Evolutionary conservation across 106 monocot species (phyloP).

Genomic region (Dendrobium catenatum): DNA sequence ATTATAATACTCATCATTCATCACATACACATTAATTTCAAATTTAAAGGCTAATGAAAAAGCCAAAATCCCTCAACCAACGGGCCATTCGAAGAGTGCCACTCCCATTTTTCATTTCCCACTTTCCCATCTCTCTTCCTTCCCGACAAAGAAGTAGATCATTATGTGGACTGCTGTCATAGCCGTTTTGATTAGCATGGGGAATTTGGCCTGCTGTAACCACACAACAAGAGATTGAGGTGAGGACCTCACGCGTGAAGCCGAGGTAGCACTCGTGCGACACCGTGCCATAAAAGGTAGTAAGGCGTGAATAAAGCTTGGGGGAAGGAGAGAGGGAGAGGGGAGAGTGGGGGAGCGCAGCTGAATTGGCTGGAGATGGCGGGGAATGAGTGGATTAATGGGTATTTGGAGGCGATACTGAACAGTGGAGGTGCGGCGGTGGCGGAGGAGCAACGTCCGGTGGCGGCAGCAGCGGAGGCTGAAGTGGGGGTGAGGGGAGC

Average conservation of each 20-base stretch:
- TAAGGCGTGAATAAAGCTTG: neutral
- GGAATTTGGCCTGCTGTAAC: too few relatives aligned
- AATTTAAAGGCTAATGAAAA: too few relatives aligned
- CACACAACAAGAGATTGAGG: neutral
- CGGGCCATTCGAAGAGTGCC: neutral
- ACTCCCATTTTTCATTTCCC: too few relatives aligned
- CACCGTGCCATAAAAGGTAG: neutral
- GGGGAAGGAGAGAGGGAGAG: neutral
- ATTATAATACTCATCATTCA: too few relatives aligned
- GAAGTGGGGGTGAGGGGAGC: slow-evolving; percentile 19
- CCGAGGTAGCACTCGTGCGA: neutral
- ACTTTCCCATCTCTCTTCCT: too few relatives aligned
- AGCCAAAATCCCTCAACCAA: neutral
- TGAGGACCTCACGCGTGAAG: neutral
- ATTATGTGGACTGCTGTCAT: neutral
- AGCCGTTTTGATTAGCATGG: neutral
- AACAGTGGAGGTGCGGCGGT: slow-evolving; percentile 50
- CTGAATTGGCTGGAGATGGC: slow-evolving; percentile 26
- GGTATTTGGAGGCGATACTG: slow-evolving; percentile 94
- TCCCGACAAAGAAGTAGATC: neutral
- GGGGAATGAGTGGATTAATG: slow-evolving; percentile 97
- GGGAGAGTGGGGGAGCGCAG: neutral
- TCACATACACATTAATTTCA: too few relatives aligned
- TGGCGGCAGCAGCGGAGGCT: slow-evolving; percentile 13
- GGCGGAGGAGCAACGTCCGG: slow-evolving; percentile 16